These are phyloP conservation scores for Dactylis glomerata DNA, from an alignment of 176 grass and related monocot species.

Conservation along the genomic window DNA sequence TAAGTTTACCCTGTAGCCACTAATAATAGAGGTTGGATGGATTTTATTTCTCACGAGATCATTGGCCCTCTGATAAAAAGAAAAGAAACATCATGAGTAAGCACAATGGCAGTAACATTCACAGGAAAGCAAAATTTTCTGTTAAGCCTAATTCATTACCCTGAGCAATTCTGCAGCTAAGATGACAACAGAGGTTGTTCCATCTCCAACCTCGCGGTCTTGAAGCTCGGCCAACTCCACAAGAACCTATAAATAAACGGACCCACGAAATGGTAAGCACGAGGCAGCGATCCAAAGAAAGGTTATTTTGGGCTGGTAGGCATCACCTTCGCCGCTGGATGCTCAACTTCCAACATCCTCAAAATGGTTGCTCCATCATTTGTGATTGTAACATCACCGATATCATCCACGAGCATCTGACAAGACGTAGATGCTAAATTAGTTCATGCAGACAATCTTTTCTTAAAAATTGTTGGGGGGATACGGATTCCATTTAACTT, in stretches of 20 bases:
- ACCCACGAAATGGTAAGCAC: background rate
- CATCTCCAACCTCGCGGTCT: slow-evolving; percentile 93
- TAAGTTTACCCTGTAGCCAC: slow-evolving; percentile 79
- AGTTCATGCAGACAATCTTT: background rate
- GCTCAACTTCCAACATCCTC: slow-evolving; percentile 95
- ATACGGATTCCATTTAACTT: background rate
- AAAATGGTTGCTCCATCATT: slow-evolving; percentile 96
- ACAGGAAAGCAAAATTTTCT: background rate
- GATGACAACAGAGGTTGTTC: slow-evolving; percentile 82
- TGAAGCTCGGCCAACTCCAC: slow-evolving; percentile 97
- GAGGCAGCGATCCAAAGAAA: background rate
- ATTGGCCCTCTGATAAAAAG: slow-evolving; percentile 64
- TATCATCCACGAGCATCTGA: slow-evolving; percentile 96
- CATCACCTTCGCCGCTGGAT: slow-evolving; percentile 83
- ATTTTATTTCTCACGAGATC: slow-evolving; percentile 94
- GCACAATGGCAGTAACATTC: background rate
- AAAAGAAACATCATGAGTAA: background rate
- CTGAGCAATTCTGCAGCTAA: slow-evolving; percentile 88
- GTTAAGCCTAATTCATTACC: slow-evolving; percentile 37
- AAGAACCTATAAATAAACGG: slow-evolving; percentile 64
- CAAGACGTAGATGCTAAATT: slow-evolving; percentile 15
- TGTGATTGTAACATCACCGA: slow-evolving; percentile 94
- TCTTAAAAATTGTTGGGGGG: background rate
- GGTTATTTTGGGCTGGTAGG: background rate
- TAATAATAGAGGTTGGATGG: slow-evolving; percentile 92